Evolutionary conservation across 768 basidiomycete species (phyloP).

Genomic region (Xerocomus potaroensis): DNA sequence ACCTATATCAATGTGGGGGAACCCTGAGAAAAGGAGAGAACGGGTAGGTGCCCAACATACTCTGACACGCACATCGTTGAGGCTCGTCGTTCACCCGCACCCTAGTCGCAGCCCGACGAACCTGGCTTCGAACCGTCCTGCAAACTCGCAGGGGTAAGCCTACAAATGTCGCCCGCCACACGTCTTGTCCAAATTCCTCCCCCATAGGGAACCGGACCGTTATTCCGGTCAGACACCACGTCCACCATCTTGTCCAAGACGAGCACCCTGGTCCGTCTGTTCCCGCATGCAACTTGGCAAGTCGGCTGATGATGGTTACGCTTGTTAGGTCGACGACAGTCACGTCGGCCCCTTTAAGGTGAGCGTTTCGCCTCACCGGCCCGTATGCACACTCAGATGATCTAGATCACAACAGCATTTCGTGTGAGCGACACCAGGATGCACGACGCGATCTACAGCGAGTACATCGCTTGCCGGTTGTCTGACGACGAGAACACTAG

Average conservation of each 20-base stretch:
- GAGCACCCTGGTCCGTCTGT: constrained; percentile 12
- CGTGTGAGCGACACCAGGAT: not conserved
- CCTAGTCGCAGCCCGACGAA: too few species aligned
- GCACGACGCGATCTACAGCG: constrained; percentile 8
- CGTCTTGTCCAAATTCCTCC: too few species aligned
- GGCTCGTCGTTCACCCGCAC: too few species aligned
- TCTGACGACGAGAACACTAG: not conserved
- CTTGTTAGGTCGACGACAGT: constrained; percentile 7
- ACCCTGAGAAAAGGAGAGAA: too few species aligned
- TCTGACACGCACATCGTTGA: too few species aligned
- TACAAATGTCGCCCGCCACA: too few species aligned
- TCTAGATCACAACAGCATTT: constrained; percentile 15
- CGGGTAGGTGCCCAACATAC: too few species aligned
- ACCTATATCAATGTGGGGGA: too few species aligned
- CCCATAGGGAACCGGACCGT: not conserved
- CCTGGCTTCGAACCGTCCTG: too few species aligned
- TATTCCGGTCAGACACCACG: not conserved
- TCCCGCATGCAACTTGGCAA: not conserved
- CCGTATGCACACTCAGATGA: not conserved
- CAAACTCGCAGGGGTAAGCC: too few species aligned
- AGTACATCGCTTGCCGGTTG: constrained; percentile 5
- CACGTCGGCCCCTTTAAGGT: not conserved
- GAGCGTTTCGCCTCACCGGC: too few species aligned
- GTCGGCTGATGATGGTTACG: not conserved
- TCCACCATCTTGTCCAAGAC: constrained; percentile 7